Conservation (phyloP, 2,329 filamentous ascomycete species). For the Ceratocystiopsis brevicomis region DNA sequence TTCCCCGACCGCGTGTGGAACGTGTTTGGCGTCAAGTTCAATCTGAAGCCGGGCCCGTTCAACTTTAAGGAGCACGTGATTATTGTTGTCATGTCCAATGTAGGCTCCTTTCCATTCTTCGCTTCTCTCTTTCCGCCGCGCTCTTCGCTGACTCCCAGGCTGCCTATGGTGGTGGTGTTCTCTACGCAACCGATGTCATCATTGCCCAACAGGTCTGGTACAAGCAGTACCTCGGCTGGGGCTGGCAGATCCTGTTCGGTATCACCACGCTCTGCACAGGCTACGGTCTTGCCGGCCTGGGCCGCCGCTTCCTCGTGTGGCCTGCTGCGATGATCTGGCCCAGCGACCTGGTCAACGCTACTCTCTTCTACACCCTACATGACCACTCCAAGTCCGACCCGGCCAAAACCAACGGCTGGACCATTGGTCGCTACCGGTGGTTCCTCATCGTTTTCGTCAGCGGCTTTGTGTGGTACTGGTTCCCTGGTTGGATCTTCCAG, state of each 20-base stretch:
- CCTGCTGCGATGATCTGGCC: slow-evolving; percentile 50
- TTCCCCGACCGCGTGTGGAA: slow-evolving; percentile 34
- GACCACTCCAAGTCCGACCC: slow-evolving; percentile 37
- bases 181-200: slow-evolving; percentile 36
- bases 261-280: slow-evolving; percentile 44
- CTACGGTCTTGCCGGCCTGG: slow-evolving; percentile 42
- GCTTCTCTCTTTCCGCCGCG: not conserved
- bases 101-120: slow-evolving; percentile 16
- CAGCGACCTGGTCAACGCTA: slow-evolving; percentile 37
- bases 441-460: slow-evolving; percentile 37
- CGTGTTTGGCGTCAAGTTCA: slow-evolving; percentile 33
- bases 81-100: slow-evolving; percentile 46
- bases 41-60: slow-evolving; percentile 36
- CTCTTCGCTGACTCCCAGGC: slow-evolving; percentile 17
- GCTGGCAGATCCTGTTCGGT: slow-evolving; percentile 39
- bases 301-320: slow-evolving; percentile 38
- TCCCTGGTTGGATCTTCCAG: slow-evolving; percentile 37
- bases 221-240: slow-evolving; percentile 33
- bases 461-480: slow-evolving; percentile 35
- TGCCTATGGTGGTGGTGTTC: slow-evolving; percentile 35
- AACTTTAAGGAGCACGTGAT: slow-evolving; percentile 44
- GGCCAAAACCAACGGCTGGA: slow-evolving; percentile 37
- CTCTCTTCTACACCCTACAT: slow-evolving; percentile 46
- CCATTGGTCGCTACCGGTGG: slow-evolving; percentile 41
- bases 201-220: slow-evolving; percentile 34